Evolutionary conservation across 768 basidiomycete genomes (phyloP), one percentile per base, ranked within the genome.

Genomic region (Clavulina sp.): DNA sequence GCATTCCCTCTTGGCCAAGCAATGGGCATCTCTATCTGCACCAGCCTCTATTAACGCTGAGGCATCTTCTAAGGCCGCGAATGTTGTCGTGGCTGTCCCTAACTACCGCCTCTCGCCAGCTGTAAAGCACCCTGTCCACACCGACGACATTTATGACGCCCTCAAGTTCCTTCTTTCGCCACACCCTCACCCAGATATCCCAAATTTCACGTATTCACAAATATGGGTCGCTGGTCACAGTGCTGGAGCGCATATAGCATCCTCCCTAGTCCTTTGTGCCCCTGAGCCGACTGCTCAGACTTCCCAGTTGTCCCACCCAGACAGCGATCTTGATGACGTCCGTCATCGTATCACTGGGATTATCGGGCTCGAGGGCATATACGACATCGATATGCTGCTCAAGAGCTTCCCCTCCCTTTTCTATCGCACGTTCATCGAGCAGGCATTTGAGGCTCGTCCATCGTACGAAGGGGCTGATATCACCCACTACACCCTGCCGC

Each of bases 171-270:
- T 87, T 53, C 56, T 64, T 48, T 55, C 6, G 68, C 68, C 3
- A 67, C 71, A 3, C 31, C 57, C 5, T 21, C 49, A 41, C 21
- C 19, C 4, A 13, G 46, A 30, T 13, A 40, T 21, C 18, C 31
- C 24, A 7, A 7, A 29, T 29, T 29, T 72, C 50, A 69, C 73
- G 59, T 63, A 69, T 2, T 54, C 58, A 4, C 62, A 51, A 23
- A 60, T 87, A 41, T 72, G 74, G 63, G 68, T 85, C 40, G 67
- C 84, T 24, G 84, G 84, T 9, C 86, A 88, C 63, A 85, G 83
- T 63, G 84, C 82, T 65, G 71, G 80, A 54, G 82, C 85, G 1
- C 86, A 89, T 63, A 87, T 88, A 71, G 66, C 87, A 7, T 64
- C 74, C 38, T 74, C 78, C 52, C 74, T 88, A 29, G 72, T 86